Percentiles rank a stretch among this genome's conserved stretches.
These are phyloP conservation scores for Apiotrichum siamense DNA, from an alignment of 1,284 basidiomycete species.

Conservation along the genomic window DNA sequence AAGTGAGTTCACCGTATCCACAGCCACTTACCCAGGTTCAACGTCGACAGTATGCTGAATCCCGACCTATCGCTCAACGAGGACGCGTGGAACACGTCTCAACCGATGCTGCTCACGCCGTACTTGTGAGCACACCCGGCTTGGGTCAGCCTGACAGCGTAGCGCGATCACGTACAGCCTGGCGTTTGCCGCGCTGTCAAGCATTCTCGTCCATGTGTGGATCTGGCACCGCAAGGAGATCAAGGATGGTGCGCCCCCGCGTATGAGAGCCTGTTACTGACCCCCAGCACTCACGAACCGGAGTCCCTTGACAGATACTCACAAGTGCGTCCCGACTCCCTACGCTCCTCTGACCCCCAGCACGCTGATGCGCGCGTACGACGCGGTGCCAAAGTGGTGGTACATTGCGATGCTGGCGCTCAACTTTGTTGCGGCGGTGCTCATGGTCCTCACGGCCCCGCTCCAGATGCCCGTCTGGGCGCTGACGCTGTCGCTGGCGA, in stretches of 20 bases:
- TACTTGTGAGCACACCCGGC: constrained; percentile 45
- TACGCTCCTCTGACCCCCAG: constrained; percentile 16
- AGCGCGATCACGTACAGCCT: constrained; percentile 46
- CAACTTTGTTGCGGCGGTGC: constrained; percentile 41
- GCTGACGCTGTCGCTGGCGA: constrained; percentile 47
- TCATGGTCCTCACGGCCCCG: constrained; percentile 49
- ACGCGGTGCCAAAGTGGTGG: constrained; percentile 43
- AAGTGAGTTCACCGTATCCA: constrained; percentile 16
- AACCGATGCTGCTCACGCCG: constrained; percentile 50
- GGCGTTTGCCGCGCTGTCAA: constrained; percentile 50
- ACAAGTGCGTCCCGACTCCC: constrained; percentile 33
- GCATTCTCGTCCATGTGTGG: constrained; percentile 50
- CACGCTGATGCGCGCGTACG: constrained; percentile 44
- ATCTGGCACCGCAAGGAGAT: constrained; percentile 53
- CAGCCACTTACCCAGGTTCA: constrained; percentile 33
- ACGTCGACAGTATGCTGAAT: constrained; percentile 45
- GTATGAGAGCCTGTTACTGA: not conserved
- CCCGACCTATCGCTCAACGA: constrained; percentile 48
- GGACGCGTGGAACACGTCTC: constrained; percentile 42
- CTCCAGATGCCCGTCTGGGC: constrained; percentile 52
- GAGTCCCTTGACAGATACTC: constrained; percentile 38
- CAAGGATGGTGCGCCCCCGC: constrained; percentile 29
- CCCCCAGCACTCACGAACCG: constrained; percentile 42
- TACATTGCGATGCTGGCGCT: constrained; percentile 38
- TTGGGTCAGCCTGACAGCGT: not conserved